Conservation (phyloP, 2,329 filamentous ascomycete species). For the Colletotrichum neosansevieriae region DNA sequence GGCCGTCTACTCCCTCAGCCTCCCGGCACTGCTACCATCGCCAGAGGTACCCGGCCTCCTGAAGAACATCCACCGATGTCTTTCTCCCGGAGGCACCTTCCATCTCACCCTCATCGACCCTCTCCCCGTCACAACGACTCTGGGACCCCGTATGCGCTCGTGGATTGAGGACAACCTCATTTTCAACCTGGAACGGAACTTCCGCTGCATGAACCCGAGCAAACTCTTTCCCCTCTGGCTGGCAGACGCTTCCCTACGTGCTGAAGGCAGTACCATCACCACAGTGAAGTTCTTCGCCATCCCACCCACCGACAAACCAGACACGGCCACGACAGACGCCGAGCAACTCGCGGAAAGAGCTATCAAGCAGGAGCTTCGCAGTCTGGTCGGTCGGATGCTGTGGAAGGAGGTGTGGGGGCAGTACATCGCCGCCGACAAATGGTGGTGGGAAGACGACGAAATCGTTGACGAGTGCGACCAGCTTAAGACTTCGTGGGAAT, state of each 20-base stretch:
- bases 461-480: slow-evolving; percentile 67
- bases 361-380: slow-evolving; percentile 61
- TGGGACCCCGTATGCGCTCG: slow-evolving; percentile 67
- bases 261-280: slow-evolving; percentile 60
- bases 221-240: slow-evolving; percentile 71
- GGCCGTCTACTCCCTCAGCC: slow-evolving; percentile 63
- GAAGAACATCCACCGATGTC: slow-evolving; percentile 66
- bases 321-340: slow-evolving; percentile 41
- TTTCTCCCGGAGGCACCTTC: slow-evolving; percentile 67
- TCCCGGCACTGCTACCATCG: slow-evolving; percentile 69
- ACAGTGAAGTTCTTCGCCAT: slow-evolving; percentile 64
- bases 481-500: slow-evolving; percentile 69
- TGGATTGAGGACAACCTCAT: slow-evolving; percentile 75
- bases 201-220: slow-evolving; percentile 70
- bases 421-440: slow-evolving; percentile 60
- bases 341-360: slow-evolving; percentile 47
- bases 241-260: slow-evolving; percentile 64
- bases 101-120: slow-evolving; percentile 74
- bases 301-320: slow-evolving; percentile 46
- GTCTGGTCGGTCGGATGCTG: slow-evolving; percentile 65
- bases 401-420: slow-evolving; percentile 73
- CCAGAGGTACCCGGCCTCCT: slow-evolving; percentile 69
- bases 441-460: slow-evolving; percentile 73
- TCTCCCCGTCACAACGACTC: slow-evolving; percentile 63
- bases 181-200: slow-evolving; percentile 68